Conservation (phyloP, 768 basidiomycete species). For the Leucogyrophana mollusca region DNA sequence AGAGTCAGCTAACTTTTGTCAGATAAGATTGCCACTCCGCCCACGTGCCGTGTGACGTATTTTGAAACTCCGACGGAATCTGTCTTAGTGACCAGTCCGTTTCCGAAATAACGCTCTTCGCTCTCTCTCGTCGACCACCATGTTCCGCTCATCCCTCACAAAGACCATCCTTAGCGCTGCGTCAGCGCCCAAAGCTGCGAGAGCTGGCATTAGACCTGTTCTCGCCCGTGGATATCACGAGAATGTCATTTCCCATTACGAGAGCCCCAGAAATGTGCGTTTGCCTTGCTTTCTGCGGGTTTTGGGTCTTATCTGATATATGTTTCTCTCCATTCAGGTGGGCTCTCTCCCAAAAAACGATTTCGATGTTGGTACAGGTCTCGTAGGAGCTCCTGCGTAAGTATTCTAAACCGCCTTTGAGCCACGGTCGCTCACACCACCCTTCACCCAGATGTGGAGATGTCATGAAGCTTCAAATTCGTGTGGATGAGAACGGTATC, state of each 20-base stretch:
- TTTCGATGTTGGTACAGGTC: conserved; percentile 90
- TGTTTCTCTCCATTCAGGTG: conserved; percentile 55
- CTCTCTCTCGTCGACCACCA: conserved; percentile 40
- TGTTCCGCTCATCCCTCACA: conserved; percentile 67
- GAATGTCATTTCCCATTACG: conserved; percentile 97
- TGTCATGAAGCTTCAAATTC: conserved; percentile 99
- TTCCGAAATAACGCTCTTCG: conserved; percentile 1
- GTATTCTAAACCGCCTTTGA: conserved; percentile 28
- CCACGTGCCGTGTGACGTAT: conserved; percentile 11
- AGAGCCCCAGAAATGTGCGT: conserved; percentile 93
- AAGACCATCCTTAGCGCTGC: conserved; percentile 45
- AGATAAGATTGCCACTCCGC: conserved; percentile 7
- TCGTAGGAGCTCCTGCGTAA: conserved; percentile 96
- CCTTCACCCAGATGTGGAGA: conserved; percentile 74
- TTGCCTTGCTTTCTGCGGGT: conserved; percentile 28
- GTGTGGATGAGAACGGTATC: conserved; percentile 90
- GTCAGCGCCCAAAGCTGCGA: conserved; percentile 42
- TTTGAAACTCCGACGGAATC: conserved; percentile 12
- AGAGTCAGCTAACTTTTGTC: no score
- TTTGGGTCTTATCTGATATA: conserved; percentile 39
- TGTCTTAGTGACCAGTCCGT: background rate
- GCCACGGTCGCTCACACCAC: conserved; percentile 11
- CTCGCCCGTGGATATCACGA: conserved; percentile 83
- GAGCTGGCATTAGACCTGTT: conserved; percentile 45
- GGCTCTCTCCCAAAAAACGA: conserved; percentile 94